Conservation (phyloP, 2,329 filamentous ascomycete genomes). For the Claviceps sp. region DNA sequence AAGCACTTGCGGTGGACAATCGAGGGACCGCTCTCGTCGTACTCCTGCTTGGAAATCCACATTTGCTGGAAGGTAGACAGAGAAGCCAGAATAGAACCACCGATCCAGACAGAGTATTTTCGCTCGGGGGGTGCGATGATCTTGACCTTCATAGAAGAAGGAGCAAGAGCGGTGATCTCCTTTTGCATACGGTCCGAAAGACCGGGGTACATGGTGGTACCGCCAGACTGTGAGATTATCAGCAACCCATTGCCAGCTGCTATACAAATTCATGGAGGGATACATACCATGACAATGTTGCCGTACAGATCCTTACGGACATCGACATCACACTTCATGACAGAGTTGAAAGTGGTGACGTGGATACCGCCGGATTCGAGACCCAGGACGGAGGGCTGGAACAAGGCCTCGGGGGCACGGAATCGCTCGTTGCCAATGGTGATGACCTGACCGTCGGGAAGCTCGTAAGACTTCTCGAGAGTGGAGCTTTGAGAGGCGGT, state of each 20-base stretch:
- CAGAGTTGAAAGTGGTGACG: constrained; percentile 99
- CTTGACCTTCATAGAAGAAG: constrained; percentile 99
- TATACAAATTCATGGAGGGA: not conserved
- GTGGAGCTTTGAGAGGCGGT: constrained; percentile 97
- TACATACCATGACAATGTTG: constrained; percentile 98
- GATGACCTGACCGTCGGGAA: constrained; percentile 98
- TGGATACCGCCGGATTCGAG: constrained; percentile 98
- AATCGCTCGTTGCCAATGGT: constrained; percentile 99
- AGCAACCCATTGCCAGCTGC: not conserved
- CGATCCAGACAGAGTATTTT: constrained; percentile 99
- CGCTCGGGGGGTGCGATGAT: constrained; percentile 99
- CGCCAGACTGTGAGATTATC: constrained; percentile 65
- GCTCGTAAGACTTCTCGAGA: constrained; percentile 99
- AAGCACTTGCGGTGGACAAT: constrained; percentile 99
- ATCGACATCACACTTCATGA: constrained; percentile 99
- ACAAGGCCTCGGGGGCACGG: constrained; percentile 98
- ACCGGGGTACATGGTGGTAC: constrained; percentile 99
- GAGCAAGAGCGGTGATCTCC: constrained; percentile 98
- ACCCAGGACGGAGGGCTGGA: constrained; percentile 97
- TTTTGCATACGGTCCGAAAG: constrained; percentile 99
- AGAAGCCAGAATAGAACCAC: constrained; percentile 98
- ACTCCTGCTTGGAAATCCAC: constrained; percentile 99
- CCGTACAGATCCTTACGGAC: constrained; percentile 99
- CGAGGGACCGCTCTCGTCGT: constrained; percentile 98
- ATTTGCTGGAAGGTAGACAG: constrained; percentile 99